Base-by-base conservation (phyloP, 257 asterid genomes). In the Penstemon eatonii region DNA sequence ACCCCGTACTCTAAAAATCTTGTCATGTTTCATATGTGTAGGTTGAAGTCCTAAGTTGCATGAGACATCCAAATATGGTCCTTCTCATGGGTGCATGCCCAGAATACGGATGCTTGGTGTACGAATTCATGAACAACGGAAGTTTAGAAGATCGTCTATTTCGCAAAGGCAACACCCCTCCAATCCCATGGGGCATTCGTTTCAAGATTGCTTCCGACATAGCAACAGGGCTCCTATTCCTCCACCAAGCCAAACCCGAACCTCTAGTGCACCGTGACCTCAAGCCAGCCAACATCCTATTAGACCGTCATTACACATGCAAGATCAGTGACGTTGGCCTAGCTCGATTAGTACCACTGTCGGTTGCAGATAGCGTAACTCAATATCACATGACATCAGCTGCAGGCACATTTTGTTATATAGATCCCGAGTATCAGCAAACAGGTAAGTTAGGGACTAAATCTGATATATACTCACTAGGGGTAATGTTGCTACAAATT, bases 31-130 rank as follows among this genome's bases (percentile, higher is more conserved):
- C 40, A 36, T 15, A 52, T 4, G 51, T 73, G 39, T 69, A 90
- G 96, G 83, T 90, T 13, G 92, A 86, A 79, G 90, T 88, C 39
- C 80, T 90, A 37, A 83, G 96, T 44, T 60, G 77, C 77, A 88
- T 86, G 68, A 76, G 96, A 66, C 97, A 90, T 77, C 97, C 97
- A 42, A 86, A 90, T 80, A 80, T 90, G 92, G 96, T 90, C 51
- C 82, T 90, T 36, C 89, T 90, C 5, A 62, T 90, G 78, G 97
- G 97, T 4, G 95, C 95, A 0, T 90, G 96, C 62, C 87, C 97
- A 0, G 90, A 90, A 72, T 88, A 86, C 19, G 97, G 97, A 38
- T 90, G 96, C 71, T 73, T 90, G 66, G 95, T 86, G 41, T 90
- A 90, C n/a, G 97, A 90, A 63, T 86, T 52, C 85, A 88, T 88